Base-by-base conservation (phyloP, 176 grass and related monocot species). In the Thalia dealbata region DNA sequence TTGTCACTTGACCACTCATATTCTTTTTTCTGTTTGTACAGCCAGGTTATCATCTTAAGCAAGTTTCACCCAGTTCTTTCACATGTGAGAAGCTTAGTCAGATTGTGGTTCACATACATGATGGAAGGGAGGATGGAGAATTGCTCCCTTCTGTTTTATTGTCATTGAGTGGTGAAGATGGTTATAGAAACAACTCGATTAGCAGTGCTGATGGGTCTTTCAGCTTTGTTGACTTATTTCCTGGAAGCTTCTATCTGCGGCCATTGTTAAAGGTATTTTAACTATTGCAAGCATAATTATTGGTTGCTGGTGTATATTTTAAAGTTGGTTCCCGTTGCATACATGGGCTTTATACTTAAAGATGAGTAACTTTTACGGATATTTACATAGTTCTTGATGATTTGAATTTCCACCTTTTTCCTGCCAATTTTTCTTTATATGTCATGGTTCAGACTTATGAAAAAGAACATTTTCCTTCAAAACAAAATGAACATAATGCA, bases 101-200 rank as follows among this genome's bases (percentile, higher is more conserved):
- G 81, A 93, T 99, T 77, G 69, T 56, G 21, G 87, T 85, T 13
- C 58, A 50, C 50, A 91, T 91, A 68, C 80, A 78, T 79, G 80
- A 78, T 69, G 87, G 88, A 88, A 70, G 75, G 45, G 78, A 88
- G 69, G 74, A 74, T 25, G 73, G 58, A 62, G 85, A 92, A 70
- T 67, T 80, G 19, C 74, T 93, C 67, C 95, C 95, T 9, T 82
- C 90, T 69, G 90, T 99, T 76, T 84, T 99, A 7, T 78, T 99
- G 67, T 93, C 95, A 76, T 82, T 99, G 77, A 99, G 90, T 81
- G 90, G 95, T 7, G 95, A 99, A 76, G 88, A 88, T 82, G 90
- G 90, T 23, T 99, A 93, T 83, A 83, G 95, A 86, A 99, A 99
- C 76, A 99, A 99, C 75, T 90, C 95, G 70, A 73, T 91, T 79